These are phyloP conservation scores for Kappamyces sp. DNA, from an alignment of 192 early-diverging fungal species.

Conservation along the genomic window DNA sequence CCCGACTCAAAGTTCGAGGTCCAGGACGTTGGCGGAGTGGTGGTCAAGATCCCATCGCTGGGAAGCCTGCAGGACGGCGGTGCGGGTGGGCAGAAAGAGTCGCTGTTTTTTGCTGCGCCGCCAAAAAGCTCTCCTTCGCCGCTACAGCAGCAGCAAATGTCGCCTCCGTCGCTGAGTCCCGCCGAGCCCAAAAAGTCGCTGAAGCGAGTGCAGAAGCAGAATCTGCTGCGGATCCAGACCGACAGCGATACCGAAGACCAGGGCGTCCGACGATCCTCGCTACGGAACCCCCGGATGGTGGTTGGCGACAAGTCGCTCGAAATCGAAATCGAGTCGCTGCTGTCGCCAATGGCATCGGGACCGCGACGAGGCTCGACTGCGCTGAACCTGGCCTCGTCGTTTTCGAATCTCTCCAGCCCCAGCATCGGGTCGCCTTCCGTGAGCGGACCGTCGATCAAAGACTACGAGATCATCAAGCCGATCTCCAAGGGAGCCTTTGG, in stretches of 20 bases:
- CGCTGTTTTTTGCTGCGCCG: neutral
- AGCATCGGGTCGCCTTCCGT: slow-evolving; percentile 1
- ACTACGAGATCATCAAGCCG: slow-evolving; percentile 86
- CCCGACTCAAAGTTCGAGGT: slow-evolving; percentile 5
- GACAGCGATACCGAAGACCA: no score
- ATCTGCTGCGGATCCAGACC: no score
- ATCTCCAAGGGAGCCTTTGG: slow-evolving; percentile 89
- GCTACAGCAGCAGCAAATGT: no score
- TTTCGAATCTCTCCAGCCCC: slow-evolving; percentile 1
- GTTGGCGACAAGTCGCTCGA: slow-evolving; percentile 41
- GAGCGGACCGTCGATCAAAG: slow-evolving; percentile 58
- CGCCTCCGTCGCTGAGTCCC: no score
- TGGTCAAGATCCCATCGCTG: slow-evolving; percentile 10
- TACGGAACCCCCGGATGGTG: slow-evolving; percentile 35
- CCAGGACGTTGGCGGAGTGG: slow-evolving; percentile 12
- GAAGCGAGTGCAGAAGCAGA: no score
- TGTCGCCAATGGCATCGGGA: slow-evolving; percentile 7
- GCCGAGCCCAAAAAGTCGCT: no score
- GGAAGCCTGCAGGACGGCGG: slow-evolving; percentile 1
- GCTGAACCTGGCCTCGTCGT: slow-evolving; percentile 2
- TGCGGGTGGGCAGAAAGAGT: neutral
- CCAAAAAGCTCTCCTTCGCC: neutral
- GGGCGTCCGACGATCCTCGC: slow-evolving; percentile 8
- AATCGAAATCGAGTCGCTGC: slow-evolving; percentile 26
- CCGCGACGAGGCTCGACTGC: neutral